Evolutionary conservation across 2,329 filamentous ascomycete genomes (phyloP).

Genomic region (Calycina marina): DNA sequence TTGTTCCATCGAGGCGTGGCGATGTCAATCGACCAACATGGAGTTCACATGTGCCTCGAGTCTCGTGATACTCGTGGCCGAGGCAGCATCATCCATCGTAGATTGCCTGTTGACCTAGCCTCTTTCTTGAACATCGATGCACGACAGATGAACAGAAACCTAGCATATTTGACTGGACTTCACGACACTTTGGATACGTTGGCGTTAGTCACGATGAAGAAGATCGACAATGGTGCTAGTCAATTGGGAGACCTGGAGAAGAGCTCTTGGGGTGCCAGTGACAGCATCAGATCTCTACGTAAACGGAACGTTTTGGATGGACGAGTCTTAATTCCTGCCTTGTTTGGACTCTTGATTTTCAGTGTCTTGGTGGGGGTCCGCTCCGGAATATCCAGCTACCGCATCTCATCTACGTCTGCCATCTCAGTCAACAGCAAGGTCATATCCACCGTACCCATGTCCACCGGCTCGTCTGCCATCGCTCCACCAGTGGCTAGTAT

Average conservation of each 20-base stretch:
- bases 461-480: conserved; percentile 12
- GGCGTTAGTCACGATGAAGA: background rate
- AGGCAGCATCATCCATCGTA: conserved; percentile 24
- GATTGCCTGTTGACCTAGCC: conserved; percentile 32
- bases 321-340: conserved; percentile 15
- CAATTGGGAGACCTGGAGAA: conserved; percentile 12
- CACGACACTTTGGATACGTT: conserved; percentile 12
- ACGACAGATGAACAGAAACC: conserved; percentile 37
- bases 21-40: conserved; percentile 26
- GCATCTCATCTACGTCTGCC: conserved; percentile 12
- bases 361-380: conserved; percentile 14
- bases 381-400: conserved; percentile 9
- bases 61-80: conserved; percentile 24
- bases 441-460: conserved; percentile 15
- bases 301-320: conserved; percentile 10
- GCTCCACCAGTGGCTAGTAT: conserved; percentile 9
- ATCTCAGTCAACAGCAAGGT: conserved; percentile 22
- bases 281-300: conserved; percentile 11
- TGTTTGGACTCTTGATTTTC: conserved; percentile 15
- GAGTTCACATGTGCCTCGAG: conserved; percentile 34
- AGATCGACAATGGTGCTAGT: conserved; percentile 4
- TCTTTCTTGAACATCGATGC: conserved; percentile 36
- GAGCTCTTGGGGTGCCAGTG: conserved; percentile 7
- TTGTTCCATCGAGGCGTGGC: conserved; percentile 24
- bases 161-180: conserved; percentile 31